Evolutionary conservation across 441 rosid species (phyloP).

Genomic region (Adansonia madagascariensis): DNA sequence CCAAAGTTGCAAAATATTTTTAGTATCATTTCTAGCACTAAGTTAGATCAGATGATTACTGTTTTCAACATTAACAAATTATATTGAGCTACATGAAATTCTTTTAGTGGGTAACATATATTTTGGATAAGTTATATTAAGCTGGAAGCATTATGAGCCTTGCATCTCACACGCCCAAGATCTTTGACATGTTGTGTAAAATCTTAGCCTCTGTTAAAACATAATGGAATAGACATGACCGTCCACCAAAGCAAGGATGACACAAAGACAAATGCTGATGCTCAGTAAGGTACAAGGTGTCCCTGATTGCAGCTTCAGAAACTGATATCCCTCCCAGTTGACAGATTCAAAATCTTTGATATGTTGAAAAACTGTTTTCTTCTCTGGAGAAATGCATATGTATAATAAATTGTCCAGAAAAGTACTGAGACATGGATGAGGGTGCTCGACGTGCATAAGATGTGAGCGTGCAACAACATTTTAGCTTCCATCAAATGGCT

Average conservation of each 20-base stretch:
- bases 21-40: background rate
- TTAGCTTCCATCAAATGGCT: background rate
- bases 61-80: background rate
- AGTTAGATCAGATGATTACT: background rate
- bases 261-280: background rate
- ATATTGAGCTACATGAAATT: background rate
- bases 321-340: background rate
- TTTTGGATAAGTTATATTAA: background rate
- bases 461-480: background rate
- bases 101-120: background rate
- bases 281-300: background rate
- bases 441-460: background rate
- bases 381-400: background rate
- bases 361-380: background rate
- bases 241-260: background rate
- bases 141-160: background rate
- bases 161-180: background rate
- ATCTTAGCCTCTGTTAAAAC: background rate
- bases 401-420: background rate
- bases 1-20: background rate
- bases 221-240: background rate
- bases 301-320: conserved; percentile 2
- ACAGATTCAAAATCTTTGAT: conserved; percentile 1
- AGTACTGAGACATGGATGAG: background rate
- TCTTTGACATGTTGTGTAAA: background rate